These are phyloP conservation scores for Nicotiana tabacum DNA, from an alignment of 257 asterid genomes.

Conservation along the genomic window DNA sequence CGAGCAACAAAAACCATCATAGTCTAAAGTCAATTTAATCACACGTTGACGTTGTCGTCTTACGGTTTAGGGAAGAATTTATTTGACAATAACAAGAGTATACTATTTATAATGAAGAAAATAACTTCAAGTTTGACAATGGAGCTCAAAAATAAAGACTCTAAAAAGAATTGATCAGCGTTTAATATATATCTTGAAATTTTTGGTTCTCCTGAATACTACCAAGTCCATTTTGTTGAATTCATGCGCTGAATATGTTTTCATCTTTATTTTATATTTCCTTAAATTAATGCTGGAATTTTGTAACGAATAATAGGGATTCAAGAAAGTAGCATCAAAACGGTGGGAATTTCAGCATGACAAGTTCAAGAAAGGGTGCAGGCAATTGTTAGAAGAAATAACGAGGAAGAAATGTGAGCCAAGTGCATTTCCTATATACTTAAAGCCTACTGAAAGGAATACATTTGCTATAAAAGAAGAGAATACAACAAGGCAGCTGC, in stretches of 20 bases:
- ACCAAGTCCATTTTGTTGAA: background rate
- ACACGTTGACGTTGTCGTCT: background rate
- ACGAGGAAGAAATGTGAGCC: conserved; percentile 48
- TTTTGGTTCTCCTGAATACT: background rate
- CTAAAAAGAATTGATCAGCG: background rate
- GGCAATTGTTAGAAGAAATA: conserved; percentile 41
- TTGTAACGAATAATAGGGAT: conserved; percentile 24
- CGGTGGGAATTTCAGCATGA: conserved; percentile 66
- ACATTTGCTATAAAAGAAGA: background rate
- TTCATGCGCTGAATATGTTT: background rate
- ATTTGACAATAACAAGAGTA: background rate
- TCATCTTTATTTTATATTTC: background rate
- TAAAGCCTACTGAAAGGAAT: conserved; percentile 27
- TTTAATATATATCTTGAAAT: background rate
- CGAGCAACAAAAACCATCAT: background rate
- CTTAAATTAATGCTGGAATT: background rate
- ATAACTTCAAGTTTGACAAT: background rate
- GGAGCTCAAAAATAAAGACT: background rate
- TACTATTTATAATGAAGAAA: background rate
- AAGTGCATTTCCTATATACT: conserved; percentile 43
- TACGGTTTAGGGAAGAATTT: background rate
- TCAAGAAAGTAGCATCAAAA: conserved; percentile 54
- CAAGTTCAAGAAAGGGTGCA: conserved; percentile 43
- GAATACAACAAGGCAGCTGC: background rate
- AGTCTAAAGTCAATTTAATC: background rate